Base-by-base conservation (phyloP, 2,329 filamentous ascomycete species). In the Fusarium sp. region DNA sequence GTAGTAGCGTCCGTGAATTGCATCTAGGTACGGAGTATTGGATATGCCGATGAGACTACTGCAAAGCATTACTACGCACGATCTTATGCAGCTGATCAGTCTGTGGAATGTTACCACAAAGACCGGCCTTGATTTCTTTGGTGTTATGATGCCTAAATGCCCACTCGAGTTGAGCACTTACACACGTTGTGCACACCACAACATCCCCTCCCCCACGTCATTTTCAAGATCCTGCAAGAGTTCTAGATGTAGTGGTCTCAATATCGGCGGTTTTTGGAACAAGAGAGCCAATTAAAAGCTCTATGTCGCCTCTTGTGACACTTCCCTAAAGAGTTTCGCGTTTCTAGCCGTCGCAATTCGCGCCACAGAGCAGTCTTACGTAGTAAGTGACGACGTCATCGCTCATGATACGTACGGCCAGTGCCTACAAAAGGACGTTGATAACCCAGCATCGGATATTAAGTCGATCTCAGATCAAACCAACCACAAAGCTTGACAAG, bases 341-440 rank as follows among this genome's bases (percentile, higher is more conserved):
- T 62, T 50, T 65, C 50, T 62, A 40, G 32, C 52, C 39, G 62
- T 65, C 50, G 62, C 48, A 50, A 56, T 36, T 47, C 40, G 65
- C 62, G 70, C 57, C 62, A 72, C 65, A 62, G 23, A 40, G 24
- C 36, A 47, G 62, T 65, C 62, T 69, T 72, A 70, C 55, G 63
- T 62, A 67, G 24, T 52, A 70, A 54, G 58, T 48, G 67, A 65
- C 71, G 71, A 73, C 71, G 71, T 73, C 71, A 73, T 73, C 71
- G 51, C 55, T 59, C 65, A 65, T 62, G 59, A 52, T 57, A 63
- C 17, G 32, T 34, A 6, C 24, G 36, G 26, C 36, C 39, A 55
- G 57, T 45, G 20, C 49, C 63, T 74, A 74, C 72, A 74, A 72
- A 74, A 68, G 58, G 57, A 51, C 52, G 46, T 40, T 43, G 45